Conservation (phyloP, 768 basidiomycete genomes). For the Mycena rosella region DNA sequence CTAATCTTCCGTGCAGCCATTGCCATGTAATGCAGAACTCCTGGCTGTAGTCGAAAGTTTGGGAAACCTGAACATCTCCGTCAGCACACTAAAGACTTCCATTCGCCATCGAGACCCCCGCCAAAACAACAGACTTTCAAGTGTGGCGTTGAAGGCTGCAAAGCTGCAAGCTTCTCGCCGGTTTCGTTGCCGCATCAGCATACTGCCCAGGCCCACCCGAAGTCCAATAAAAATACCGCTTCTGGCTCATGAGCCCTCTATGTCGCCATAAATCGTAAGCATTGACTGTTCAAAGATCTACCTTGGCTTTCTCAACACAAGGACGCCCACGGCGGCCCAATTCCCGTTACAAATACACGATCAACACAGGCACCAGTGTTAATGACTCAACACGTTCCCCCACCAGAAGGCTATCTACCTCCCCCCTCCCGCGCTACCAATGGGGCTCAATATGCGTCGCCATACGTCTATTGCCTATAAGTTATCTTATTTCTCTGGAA, state of each 20-base stretch:
- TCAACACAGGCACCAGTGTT: not conserved
- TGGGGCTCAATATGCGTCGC: not conserved
- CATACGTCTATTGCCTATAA: constrained; percentile 4
- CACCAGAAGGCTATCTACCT: not conserved
- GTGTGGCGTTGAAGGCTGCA: too few relatives aligned
- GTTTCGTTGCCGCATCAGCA: too few relatives aligned
- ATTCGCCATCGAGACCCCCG: not conserved
- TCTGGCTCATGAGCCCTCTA: not conserved
- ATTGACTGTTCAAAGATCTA: constrained; percentile 14
- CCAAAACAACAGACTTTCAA: not conserved
- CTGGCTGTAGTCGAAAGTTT: constrained; percentile 14
- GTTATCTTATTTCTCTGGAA: constrained; percentile 8
- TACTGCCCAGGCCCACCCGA: constrained; percentile 1
- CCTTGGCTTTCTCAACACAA: constrained; percentile 5
- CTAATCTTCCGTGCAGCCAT: constrained; percentile 26
- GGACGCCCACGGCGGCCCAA: constrained; percentile 6
- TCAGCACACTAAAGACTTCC: constrained; percentile 19
- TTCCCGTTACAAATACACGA: constrained; percentile 6
- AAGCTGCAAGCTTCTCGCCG: too few relatives aligned
- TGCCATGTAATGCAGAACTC: constrained; percentile 15
- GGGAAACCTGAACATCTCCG: constrained; percentile 15
- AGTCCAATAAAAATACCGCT: constrained; percentile 11
- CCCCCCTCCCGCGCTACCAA: not conserved
- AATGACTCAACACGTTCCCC: not conserved
- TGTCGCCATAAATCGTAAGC: constrained; percentile 5